phyloP scores from a whole-genome alignment of 2,329 filamentous ascomycete species.

The Verticillium dahliae region DNA sequence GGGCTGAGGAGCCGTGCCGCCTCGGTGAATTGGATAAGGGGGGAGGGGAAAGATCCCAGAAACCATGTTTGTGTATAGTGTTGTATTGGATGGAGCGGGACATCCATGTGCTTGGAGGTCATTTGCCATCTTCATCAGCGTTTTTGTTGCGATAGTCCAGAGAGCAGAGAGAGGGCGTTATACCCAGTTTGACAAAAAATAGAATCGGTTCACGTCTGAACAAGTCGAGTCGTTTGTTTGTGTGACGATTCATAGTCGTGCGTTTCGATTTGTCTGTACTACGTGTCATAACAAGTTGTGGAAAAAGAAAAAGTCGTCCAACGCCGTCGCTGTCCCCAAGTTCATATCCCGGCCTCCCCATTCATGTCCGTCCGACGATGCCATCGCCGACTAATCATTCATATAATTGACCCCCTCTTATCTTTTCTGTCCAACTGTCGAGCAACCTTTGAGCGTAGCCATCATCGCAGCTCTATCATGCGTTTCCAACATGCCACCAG shows the following conservation, averaged over 20 bases:
- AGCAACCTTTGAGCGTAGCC: neutral
- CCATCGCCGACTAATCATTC: too few species aligned
- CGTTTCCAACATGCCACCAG: neutral
- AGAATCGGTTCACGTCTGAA: too few species aligned
- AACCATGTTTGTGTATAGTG: neutral
- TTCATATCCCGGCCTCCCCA: neutral
- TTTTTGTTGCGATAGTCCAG: neutral
- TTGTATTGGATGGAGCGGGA: neutral
- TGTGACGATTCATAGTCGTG: neutral
- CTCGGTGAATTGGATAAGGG: neutral
- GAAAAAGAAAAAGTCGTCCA: neutral
- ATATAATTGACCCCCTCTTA: neutral
- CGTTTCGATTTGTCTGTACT: neutral
- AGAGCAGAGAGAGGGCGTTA: neutral
- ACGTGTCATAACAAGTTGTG: neutral
- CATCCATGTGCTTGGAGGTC: neutral
- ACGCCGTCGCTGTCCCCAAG: neutral
- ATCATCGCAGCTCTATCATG: neutral
- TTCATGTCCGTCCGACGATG: neutral
- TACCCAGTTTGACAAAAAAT: neutral
- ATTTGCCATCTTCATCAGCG: neutral
- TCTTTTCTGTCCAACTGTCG: neutral
- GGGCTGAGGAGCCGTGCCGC: conserved; percentile 14
- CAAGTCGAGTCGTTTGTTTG: too few species aligned
- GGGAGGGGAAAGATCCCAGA: neutral